Conservation (phyloP, 2,329 filamentous ascomycete species). For the Cadophora sp. region DNA sequence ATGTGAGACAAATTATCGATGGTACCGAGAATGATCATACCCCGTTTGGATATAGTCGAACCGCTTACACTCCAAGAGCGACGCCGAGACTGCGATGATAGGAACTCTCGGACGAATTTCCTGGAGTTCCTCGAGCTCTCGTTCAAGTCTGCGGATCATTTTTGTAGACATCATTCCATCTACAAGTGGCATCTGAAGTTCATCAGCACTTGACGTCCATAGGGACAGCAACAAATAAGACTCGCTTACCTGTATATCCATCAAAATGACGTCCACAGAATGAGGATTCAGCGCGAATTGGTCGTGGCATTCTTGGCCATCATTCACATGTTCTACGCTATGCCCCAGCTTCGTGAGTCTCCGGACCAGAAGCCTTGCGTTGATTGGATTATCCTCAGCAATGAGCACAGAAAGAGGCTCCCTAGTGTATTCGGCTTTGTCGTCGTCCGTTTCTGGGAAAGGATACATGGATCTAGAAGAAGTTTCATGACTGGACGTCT, state of each 20-base stretch:
- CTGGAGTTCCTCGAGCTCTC: conserved; percentile 15
- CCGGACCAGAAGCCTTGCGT: conserved; percentile 78
- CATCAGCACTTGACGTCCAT: conserved; percentile 1
- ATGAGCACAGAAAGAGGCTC: conserved; percentile 60
- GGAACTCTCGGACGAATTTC: conserved; percentile 22
- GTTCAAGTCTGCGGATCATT: conserved; percentile 38
- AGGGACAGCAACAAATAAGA: no score
- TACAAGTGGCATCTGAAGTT: conserved; percentile 35
- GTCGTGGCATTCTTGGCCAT: conserved; percentile 79
- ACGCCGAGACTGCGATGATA: conserved; percentile 38
- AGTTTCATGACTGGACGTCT: not conserved
- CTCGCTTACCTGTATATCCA: conserved; percentile 36
- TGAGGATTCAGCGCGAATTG: conserved; percentile 65
- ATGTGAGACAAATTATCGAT: no score
- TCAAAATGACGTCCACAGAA: conserved; percentile 36
- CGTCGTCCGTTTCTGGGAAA: conserved; percentile 62
- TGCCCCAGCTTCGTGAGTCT: conserved; percentile 77
- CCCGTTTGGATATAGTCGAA: conserved; percentile 37
- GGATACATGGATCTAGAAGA: conserved; percentile 10
- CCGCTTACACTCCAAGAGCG: conserved; percentile 31
- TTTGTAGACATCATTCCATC: conserved; percentile 32
- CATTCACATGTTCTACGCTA: conserved; percentile 72
- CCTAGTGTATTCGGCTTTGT: conserved; percentile 51
- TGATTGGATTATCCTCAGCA: conserved; percentile 82
- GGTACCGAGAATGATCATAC: no score